A percentile compares a stretch with the other conserved stretches of the same genome.
These are phyloP conservation scores for Trichoderma sp. DNA, from an alignment of 2,329 filamentous ascomycete genomes.

Conservation along the genomic window DNA sequence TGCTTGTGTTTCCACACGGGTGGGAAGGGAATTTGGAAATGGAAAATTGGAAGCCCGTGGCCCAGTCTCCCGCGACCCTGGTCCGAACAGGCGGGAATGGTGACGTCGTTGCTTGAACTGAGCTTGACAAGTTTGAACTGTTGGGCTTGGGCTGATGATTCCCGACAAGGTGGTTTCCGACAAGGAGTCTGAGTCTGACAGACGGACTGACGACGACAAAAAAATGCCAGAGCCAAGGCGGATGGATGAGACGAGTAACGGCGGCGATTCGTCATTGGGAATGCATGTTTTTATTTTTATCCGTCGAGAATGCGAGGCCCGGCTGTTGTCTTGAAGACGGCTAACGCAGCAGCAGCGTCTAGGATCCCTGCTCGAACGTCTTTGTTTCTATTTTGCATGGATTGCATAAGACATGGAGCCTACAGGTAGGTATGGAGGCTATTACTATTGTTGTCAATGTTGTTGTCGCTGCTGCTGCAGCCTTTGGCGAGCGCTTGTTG, in stretches of 20 bases:
- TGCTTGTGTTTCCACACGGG: constrained; percentile 1
- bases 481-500: constrained; percentile 10
- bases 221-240: not conserved
- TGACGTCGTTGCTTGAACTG: constrained; percentile 9
- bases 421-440: too few relatives aligned
- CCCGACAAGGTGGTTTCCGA: not conserved
- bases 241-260: not conserved
- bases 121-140: not conserved
- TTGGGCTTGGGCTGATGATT: not conserved
- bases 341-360: not conserved
- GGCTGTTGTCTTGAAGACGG: not conserved
- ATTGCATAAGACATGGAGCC: not conserved
- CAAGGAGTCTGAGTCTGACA: not conserved
- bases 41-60: not conserved
- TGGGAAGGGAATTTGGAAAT: not conserved
- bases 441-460: not conserved
- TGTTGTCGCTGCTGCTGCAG: not conserved
- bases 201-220: not conserved
- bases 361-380: constrained; percentile 13
- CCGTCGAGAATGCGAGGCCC: not conserved
- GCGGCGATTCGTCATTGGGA: not conserved
- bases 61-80: not conserved
- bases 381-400: not conserved
- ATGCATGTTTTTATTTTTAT: not conserved
- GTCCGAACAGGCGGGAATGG: constrained; percentile 6